A percentile compares a stretch with the other conserved stretches of the same genome.
Evolutionary conservation across 2,329 filamentous ascomycete species (phyloP).

Genomic region (Fusarium buharicum): DNA sequence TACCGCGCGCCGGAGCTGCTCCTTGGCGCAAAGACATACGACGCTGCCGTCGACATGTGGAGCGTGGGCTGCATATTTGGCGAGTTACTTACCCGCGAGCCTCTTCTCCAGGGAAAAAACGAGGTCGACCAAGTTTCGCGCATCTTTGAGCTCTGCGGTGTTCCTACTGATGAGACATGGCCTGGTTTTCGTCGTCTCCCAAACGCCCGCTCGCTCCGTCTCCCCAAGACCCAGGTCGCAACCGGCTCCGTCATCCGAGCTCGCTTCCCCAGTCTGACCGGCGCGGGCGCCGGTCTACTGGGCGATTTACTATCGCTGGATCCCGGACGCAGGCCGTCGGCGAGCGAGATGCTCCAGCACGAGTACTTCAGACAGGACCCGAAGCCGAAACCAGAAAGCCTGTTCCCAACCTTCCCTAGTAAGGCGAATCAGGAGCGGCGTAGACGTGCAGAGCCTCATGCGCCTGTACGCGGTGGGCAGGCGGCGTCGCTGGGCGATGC

Average conservation of each 20-base stretch:
- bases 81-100: slow-evolving; percentile 85
- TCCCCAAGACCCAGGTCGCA: slow-evolving; percentile 63
- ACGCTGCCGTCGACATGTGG: slow-evolving; percentile 88
- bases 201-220: slow-evolving; percentile 81
- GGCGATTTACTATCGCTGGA: slow-evolving; percentile 77
- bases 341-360: slow-evolving; percentile 79
- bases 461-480: slow-evolving; percentile 77
- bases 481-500: slow-evolving; percentile 64
- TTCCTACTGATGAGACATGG: slow-evolving; percentile 85
- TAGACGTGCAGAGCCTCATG: slow-evolving; percentile 77
- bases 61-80: slow-evolving; percentile 95
- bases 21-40: slow-evolving; percentile 81
- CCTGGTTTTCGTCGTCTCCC: slow-evolving; percentile 87
- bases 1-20: slow-evolving; percentile 93
- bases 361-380: slow-evolving; percentile 91
- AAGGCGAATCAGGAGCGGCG: slow-evolving; percentile 92
- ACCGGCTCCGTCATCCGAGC: slow-evolving; percentile 71
- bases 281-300: slow-evolving; percentile 77
- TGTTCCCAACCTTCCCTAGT: slow-evolving; percentile 97
- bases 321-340: slow-evolving; percentile 75
- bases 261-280: slow-evolving; percentile 83
- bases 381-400: slow-evolving; percentile 85
- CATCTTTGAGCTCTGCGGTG: slow-evolving; percentile 90
- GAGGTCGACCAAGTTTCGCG: slow-evolving; percentile 90
- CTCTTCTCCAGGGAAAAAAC: slow-evolving; percentile 86